Evolutionary conservation across 2,329 filamentous ascomycete genomes (phyloP).

Genomic region (Aspergillus clavatus): DNA sequence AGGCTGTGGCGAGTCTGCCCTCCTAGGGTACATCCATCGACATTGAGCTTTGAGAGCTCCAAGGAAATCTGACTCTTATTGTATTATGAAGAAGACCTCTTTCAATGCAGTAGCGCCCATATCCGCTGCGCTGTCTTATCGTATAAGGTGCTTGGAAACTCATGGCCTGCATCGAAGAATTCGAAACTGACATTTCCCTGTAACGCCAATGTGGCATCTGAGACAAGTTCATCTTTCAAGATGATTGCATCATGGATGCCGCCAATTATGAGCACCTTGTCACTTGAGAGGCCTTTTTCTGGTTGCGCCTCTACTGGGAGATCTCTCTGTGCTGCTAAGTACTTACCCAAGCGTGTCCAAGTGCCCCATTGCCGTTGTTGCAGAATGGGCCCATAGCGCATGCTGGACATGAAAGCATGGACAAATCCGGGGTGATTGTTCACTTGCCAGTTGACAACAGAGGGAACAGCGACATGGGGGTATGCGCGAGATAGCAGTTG

Average conservation of each 20-base stretch:
- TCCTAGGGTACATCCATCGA: conserved; percentile 4
- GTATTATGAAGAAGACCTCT: not conserved
- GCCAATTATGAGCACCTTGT: conserved; percentile 60
- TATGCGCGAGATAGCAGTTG: conserved; percentile 51
- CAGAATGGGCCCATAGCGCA: conserved; percentile 66
- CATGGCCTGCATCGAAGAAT: conserved; percentile 61
- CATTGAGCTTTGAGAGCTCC: not conserved
- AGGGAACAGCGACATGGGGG: conserved; percentile 54
- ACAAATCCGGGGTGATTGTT: conserved; percentile 63
- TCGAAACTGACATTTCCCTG: conserved; percentile 56
- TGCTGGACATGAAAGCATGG: conserved; percentile 64
- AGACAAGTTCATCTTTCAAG: conserved; percentile 57
- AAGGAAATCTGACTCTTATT: not conserved
- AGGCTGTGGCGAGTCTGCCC: conserved; percentile 6
- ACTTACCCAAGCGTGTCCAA: conserved; percentile 55
- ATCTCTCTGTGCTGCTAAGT: conserved; percentile 44
- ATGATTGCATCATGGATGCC: conserved; percentile 65
- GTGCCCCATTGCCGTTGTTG: conserved; percentile 51
- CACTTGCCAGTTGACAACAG: conserved; percentile 66
- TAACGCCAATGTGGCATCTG: conserved; percentile 56
- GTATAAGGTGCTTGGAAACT: conserved; percentile 61
- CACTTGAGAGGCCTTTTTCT: conserved; percentile 32
- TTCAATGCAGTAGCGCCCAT: conserved; percentile 29
- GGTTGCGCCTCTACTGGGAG: conserved; percentile 22
- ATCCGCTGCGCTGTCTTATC: conserved; percentile 55